Evolutionary conservation across 2,329 filamentous ascomycete genomes (phyloP), one percentile per base, ranked within the genome.

Genomic region (Bipolaris victoriae): DNA sequence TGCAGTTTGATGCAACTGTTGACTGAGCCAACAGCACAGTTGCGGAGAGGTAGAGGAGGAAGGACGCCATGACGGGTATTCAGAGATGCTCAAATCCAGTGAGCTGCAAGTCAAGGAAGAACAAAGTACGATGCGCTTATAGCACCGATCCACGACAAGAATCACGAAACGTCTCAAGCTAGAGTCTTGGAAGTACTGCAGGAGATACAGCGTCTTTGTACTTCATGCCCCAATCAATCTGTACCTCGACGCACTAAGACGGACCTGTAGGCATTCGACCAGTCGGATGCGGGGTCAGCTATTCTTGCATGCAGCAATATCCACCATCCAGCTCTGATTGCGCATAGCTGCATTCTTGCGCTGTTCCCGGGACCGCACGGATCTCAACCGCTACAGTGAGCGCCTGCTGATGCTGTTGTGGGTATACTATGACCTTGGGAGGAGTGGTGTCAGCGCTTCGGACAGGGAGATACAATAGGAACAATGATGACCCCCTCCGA

Each of bases 1-100:
- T 74, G 57, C 76, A 78, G 62, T 78, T 76, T 60, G 75, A 73
- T 15, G 75, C 75, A 62, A 68, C 55, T 54, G 69, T 71, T 43
- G 72, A 71, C 66, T 74, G 69, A 73, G 66, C 62, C 39, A 77
- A 73, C 68, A 74, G 68, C 58, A 74, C 71, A 61, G 70, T 61
- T 62, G 71, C 69, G 24, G 65, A 64, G 43, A 74, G 53, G 22
- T 66, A 66, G 31, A 71, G 55, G 40, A 65, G 26, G 31, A 73
- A 58, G 36, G 69, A 66, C 35, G 65, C 55, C 75, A 76, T 77
- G 49, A 40, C 60, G 60, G 50, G 63, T 24, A 55, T 61, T 35
- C 35, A 53, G 50, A 57, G 49, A 69, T 46, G 63, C 65, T 70
- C 67, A 68, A 72, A 48, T 52, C 70, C 65, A 66, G 67, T 66